A percentile compares a stretch with the other conserved stretches of the same genome.
Evolutionary conservation across 2,329 filamentous ascomycete genomes (phyloP).

Genomic region (Simplicillium aogashimaense): DNA sequence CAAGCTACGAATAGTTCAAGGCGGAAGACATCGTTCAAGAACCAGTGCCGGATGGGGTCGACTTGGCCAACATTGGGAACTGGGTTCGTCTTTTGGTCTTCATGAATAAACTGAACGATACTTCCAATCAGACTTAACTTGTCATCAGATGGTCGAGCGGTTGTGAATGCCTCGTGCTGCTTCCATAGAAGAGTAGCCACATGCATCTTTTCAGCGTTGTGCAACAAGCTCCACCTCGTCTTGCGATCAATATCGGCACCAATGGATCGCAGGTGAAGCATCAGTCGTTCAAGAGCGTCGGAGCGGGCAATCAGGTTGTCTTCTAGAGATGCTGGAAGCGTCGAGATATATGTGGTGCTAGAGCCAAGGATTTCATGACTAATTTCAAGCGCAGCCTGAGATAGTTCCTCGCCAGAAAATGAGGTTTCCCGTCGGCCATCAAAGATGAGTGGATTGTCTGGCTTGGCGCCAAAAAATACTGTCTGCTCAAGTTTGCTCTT

Average conservation of each 20-base stretch:
- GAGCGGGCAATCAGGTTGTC: conserved; percentile 68
- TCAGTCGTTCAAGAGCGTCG: conserved; percentile 65
- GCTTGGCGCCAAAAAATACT: conserved; percentile 78
- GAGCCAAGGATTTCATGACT: conserved; percentile 78
- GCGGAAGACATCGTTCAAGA: conserved; percentile 63
- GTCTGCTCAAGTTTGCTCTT: conserved; percentile 90
- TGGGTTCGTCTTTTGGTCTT: conserved; percentile 62
- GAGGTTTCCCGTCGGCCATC: conserved; percentile 54
- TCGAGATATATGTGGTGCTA: conserved; percentile 62
- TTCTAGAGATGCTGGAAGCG: conserved; percentile 65
- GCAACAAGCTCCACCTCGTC: conserved; percentile 73
- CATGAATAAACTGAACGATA: conserved; percentile 66
- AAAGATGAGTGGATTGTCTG: conserved; percentile 83
- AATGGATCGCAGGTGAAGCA: conserved; percentile 57
- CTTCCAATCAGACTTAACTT: conserved; percentile 64
- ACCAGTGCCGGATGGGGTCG: conserved; percentile 78
- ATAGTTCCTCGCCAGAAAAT: conserved; percentile 62
- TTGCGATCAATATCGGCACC: conserved; percentile 55
- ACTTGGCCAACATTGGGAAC: conserved; percentile 58
- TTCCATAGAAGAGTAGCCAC: conserved; percentile 75
- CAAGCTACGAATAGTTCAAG: conserved; percentile 70
- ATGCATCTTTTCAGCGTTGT: conserved; percentile 79
- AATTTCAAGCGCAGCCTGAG: conserved; percentile 65
- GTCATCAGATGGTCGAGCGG: conserved; percentile 45
- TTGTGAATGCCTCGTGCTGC: conserved; percentile 60